Percentiles rank a stretch among this genome's conserved stretches.
Evolutionary conservation across 306 rosid species (phyloP).

Genomic region (Gastrolobium villosum): DNA sequence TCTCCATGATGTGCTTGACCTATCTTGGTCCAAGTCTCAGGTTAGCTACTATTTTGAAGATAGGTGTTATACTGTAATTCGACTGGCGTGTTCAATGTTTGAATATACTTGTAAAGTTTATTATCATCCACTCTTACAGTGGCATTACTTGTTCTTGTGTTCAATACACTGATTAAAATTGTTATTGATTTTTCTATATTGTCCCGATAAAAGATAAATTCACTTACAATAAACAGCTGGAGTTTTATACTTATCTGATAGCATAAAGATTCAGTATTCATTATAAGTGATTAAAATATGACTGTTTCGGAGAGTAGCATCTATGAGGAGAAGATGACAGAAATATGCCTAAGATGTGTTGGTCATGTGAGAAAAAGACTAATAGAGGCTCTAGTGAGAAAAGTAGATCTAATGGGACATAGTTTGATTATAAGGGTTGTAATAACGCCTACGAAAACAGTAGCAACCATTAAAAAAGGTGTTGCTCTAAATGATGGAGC

Average conservation of each 20-base stretch:
- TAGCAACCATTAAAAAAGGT: not conserved
- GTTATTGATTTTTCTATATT: not conserved
- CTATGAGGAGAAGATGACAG: not conserved
- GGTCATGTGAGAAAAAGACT: not conserved
- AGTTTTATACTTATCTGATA: not conserved
- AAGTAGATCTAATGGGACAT: not conserved
- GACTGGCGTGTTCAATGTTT: not conserved
- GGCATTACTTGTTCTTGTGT: not conserved
- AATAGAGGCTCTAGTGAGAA: not conserved
- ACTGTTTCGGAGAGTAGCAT: not conserved
- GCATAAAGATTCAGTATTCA: not conserved
- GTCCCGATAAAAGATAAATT: not conserved
- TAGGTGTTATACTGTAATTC: slow-evolving; percentile 36
- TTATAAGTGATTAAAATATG: not conserved
- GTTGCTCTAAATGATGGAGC: not conserved
- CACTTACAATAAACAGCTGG: not conserved
- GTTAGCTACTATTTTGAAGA: slow-evolving; percentile 57
- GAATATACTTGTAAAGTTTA: not conserved
- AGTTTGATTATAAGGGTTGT: not conserved
- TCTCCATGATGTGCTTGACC: slow-evolving; percentile 83
- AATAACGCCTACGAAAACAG: not conserved
- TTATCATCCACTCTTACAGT: not conserved
- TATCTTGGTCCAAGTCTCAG: slow-evolving; percentile 97
- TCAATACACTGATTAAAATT: not conserved
- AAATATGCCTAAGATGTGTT: not conserved